A percentile compares a stretch with the other conserved stretches of the same genome.
These are phyloP conservation scores for Hermanozyma aechmeae DNA, from an alignment of 805 yeast genomes.

Conservation along the genomic window DNA sequence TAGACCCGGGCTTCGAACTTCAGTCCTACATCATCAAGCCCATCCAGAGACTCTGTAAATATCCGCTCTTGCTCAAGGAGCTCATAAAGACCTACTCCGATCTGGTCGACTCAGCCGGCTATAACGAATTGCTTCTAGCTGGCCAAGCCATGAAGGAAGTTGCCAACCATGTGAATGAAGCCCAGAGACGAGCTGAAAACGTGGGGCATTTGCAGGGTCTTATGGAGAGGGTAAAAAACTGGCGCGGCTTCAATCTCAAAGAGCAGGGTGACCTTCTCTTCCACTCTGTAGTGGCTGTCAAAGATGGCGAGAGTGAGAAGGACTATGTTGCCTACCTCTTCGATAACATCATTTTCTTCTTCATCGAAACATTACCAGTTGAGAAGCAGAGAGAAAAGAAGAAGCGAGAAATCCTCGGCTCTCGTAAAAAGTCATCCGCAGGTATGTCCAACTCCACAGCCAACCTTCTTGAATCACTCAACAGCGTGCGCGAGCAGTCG, in stretches of 20 bases:
- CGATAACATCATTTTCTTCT: conserved; percentile 52
- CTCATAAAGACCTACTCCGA: conserved; percentile 56
- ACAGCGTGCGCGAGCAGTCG: conserved; percentile 17
- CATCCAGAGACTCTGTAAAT: conserved; percentile 91
- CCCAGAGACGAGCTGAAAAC: conserved; percentile 88
- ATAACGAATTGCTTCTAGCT: conserved; percentile 65
- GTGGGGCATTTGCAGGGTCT: conserved; percentile 60
- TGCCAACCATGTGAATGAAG: conserved; percentile 83
- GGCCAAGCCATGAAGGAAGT: conserved; percentile 69
- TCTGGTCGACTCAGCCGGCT: conserved; percentile 15
- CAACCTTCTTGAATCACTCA: conserved; percentile 26
- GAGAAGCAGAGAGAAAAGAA: conserved; percentile 24
- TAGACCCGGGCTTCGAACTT: conserved; percentile 81
- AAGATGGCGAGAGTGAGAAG: conserved; percentile 64
- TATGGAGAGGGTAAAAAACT: conserved; percentile 68
- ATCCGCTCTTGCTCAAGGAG: conserved; percentile 76
- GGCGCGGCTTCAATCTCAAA: conserved; percentile 80
- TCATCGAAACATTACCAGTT: conserved; percentile 19
- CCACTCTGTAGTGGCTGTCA: conserved; percentile 61
- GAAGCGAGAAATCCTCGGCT: conserved; percentile 31
- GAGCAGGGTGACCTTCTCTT: conserved; percentile 81
- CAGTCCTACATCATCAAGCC: conserved; percentile 90
- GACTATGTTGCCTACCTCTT: conserved; percentile 87
- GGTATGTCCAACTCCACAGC: conserved; percentile 34
- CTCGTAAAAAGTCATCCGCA: conserved; percentile 38